Base-by-base conservation (phyloP, 2,329 filamentous ascomycete species). In the Apiospora phragmitis region DNA sequence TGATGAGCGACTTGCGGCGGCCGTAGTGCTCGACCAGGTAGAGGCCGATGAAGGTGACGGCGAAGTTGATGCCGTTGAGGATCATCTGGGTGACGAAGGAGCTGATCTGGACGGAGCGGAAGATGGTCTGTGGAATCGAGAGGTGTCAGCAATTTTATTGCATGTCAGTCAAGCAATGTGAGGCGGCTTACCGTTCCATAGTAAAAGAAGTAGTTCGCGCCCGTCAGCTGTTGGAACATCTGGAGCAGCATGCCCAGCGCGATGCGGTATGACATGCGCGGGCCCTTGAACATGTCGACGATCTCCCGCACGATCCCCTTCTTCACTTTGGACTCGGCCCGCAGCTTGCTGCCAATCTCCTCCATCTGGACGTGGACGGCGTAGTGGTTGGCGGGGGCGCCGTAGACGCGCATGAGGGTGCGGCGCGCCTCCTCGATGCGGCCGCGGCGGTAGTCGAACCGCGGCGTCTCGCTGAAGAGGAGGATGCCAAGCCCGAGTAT, bases 1-100 rank as follows among this genome's bases (percentile, higher is more conserved):
- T 78, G 65, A 92, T 88, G 1, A 93, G 83, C 3, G 88, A 90
- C 74, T 86, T 87, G 67, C 91, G 88, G 8, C 91, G 89, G 70
- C 91, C 91, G 65, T 87, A 90, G 71, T 90, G 86, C 78, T 93
- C 90, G 18, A 93, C 89, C n/a, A 93, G 83, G 76, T 90, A 93
- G n/a, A 93, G 83, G 69, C 91, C 91, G 32, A 88, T 85, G 73
- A 93, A 90, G 8, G 91, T 93, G 72, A 88, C 89, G 68, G 85
- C 82, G 14, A 93, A 91, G 76, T 93, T 93, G 75, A 93, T 91
- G 3, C 85, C 87, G 73, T 88, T 88, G 41, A 92, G 85, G 70
- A 92, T 92, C 74, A 92, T 91, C 73, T 91, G 89, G 0, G 90
- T 92, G 68, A 91, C 84, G 76, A 89, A 93, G 35, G 87, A 88